Evolutionary conservation across 352 stramenopile species (phyloP).

Genomic region (Thraustotheca clavata): DNA sequence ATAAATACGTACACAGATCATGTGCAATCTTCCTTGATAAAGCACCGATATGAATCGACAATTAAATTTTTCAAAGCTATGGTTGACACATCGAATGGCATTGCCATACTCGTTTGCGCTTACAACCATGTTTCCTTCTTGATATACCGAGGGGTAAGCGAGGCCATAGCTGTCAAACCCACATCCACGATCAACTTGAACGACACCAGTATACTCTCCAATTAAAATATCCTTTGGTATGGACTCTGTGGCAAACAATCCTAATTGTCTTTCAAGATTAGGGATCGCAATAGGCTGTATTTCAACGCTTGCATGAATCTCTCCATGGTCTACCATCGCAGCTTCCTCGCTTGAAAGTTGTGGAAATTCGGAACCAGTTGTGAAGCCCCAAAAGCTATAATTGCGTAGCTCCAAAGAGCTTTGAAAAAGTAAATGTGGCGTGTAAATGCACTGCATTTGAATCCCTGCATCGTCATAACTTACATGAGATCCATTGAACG

Average conservation of each 20-base stretch:
- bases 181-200: slow-evolving; percentile 32
- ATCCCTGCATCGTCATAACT: slow-evolving; percentile 33
- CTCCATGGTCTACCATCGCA: slow-evolving; percentile 32
- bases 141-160: slow-evolving; percentile 59
- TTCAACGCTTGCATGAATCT: background rate
- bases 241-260: slow-evolving; percentile 50
- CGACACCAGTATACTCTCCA: slow-evolving; percentile 58
- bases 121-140: slow-evolving; percentile 54
- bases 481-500: background rate
- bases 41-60: slow-evolving; percentile 59
- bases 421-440: slow-evolving; percentile 63
- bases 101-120: slow-evolving; percentile 67
- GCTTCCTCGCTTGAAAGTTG: slow-evolving; percentile 52
- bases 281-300: slow-evolving; percentile 9
- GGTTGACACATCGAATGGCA: slow-evolving; percentile 69
- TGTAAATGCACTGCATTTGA: slow-evolving; percentile 67
- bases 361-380: slow-evolving; percentile 5
- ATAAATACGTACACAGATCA: slow-evolving; percentile 55
- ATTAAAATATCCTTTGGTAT: slow-evolving; percentile 39
- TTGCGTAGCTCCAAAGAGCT: slow-evolving; percentile 55
- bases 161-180: slow-evolving; percentile 59
- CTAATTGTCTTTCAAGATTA: slow-evolving; percentile 24
- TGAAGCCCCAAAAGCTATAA: slow-evolving; percentile 72
- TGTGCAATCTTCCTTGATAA: slow-evolving; percentile 50
- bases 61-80: slow-evolving; percentile 44